Percentiles rank a stretch among this genome's conserved stretches.
These are phyloP conservation scores for Colletotrichum sp. DNA, from an alignment of 2,329 filamentous ascomycete species.

Conservation along the genomic window DNA sequence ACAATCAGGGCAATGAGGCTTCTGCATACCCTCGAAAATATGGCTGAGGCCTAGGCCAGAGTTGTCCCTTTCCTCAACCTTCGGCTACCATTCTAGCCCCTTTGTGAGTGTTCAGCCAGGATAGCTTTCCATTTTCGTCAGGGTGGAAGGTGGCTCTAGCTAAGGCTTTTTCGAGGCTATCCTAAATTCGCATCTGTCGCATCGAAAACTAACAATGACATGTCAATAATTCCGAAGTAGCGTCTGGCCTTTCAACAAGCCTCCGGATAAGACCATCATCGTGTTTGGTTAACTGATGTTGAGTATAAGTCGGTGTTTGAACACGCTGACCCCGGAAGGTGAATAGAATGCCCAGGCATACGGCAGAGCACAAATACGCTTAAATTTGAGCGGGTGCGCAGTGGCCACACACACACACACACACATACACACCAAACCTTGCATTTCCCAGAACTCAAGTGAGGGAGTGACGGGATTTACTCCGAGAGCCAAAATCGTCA, in stretches of 20 bases:
- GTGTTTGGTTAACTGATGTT: background rate
- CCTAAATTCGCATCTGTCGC: background rate
- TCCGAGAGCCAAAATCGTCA: background rate
- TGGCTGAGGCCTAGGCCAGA: background rate
- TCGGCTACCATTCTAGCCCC: background rate
- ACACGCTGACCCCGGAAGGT: background rate
- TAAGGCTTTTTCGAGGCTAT: background rate
- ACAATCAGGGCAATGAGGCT: background rate
- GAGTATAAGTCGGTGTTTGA: background rate
- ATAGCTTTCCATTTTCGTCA: background rate
- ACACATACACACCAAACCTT: background rate
- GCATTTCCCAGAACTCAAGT: background rate
- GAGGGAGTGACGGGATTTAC: background rate
- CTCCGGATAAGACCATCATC: background rate
- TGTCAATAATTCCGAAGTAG: background rate
- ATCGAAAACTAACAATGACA: background rate
- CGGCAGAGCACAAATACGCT: background rate
- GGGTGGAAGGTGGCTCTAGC: background rate
- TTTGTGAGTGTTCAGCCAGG: background rate
- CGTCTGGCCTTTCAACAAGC: background rate
- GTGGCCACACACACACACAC: background rate
- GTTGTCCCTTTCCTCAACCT: background rate
- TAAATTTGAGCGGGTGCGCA: background rate
- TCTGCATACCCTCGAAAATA: background rate
- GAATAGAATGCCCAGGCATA: background rate